A percentile compares a stretch with the other conserved stretches of the same genome.
Evolutionary conservation across 768 basidiomycete genomes (phyloP).

Genomic region (Pulveroboletus sp.): DNA sequence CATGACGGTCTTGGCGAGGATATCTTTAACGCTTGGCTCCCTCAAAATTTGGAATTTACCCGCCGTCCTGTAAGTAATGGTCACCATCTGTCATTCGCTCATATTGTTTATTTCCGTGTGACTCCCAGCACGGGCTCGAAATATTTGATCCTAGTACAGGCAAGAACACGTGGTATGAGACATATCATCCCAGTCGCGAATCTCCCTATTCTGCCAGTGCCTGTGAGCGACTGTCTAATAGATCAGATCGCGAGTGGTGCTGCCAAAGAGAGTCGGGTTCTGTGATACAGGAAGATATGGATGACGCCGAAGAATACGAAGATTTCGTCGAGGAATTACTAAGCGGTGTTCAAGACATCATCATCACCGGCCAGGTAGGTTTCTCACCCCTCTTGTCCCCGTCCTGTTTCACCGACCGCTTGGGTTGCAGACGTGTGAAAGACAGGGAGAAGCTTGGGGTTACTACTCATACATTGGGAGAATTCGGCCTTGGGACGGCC

Average conservation of each 20-base stretch:
- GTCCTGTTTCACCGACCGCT: neutral
- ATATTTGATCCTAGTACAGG: conserved; percentile 39
- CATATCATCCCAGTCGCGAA: conserved; percentile 36
- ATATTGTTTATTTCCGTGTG: conserved; percentile 10
- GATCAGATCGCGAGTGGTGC: conserved; percentile 20
- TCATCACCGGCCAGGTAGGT: conserved; percentile 48
- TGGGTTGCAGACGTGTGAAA: conserved; percentile 36
- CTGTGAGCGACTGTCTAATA: conserved; percentile 24
- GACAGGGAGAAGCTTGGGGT: conserved; percentile 48
- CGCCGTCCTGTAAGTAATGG: conserved; percentile 30
- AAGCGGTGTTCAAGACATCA: conserved; percentile 46
- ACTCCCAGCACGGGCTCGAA: conserved; percentile 37
- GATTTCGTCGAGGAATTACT: conserved; percentile 35
- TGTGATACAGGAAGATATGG: conserved; percentile 20
- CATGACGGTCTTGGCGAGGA: conserved; percentile 37
- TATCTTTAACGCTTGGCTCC: conserved; percentile 47
- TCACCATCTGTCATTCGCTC: neutral
- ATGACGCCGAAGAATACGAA: conserved; percentile 35
- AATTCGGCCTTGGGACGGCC: conserved; percentile 48
- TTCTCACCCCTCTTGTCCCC: neutral
- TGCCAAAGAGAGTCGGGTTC: conserved; percentile 19
- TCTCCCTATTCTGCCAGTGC: conserved; percentile 35
- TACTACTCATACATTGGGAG: conserved; percentile 42
- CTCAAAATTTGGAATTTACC: conserved; percentile 32
- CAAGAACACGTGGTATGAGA: conserved; percentile 41